A percentile compares a stretch with the other conserved stretches of the same genome.
Conservation (phyloP, 768 basidiomycete genomes). For the Hebeloma cylindrosporum region DNA sequence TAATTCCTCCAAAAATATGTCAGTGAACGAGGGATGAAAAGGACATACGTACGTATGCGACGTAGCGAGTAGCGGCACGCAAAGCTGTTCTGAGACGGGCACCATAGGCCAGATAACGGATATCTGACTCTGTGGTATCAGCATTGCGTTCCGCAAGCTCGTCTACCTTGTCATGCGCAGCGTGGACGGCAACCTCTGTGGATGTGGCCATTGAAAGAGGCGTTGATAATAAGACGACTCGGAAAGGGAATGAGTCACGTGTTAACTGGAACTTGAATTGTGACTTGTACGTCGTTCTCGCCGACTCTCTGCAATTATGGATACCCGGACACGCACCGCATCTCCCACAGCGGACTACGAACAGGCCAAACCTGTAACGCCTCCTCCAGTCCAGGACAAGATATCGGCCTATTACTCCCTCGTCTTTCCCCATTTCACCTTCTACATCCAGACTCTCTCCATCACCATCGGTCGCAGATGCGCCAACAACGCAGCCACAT, state of each 20-base stretch:
- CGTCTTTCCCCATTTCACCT: slow-evolving; percentile 91
- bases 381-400: slow-evolving; percentile 59
- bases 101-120: slow-evolving; percentile 76
- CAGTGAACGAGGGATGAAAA: background rate
- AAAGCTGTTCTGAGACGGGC: slow-evolving; percentile 76
- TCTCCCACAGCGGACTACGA: slow-evolving; percentile 32
- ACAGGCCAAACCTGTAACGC: slow-evolving; percentile 27
- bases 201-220: slow-evolving; percentile 31
- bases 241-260: slow-evolving; percentile 28
- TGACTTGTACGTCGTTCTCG: slow-evolving; percentile 25
- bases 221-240: slow-evolving; percentile 4
- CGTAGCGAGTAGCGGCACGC: slow-evolving; percentile 65
- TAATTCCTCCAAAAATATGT: slow-evolving; percentile 19
- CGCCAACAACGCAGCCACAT: slow-evolving; percentile 52
- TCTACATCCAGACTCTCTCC: slow-evolving; percentile 93
- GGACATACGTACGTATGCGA: slow-evolving; percentile 70
- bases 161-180: slow-evolving; percentile 50
- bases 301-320: slow-evolving; percentile 33
- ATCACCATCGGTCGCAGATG: slow-evolving; percentile 94
- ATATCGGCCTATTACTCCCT: slow-evolving; percentile 93
- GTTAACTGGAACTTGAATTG: slow-evolving; percentile 21
- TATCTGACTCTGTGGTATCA: slow-evolving; percentile 64
- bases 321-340: slow-evolving; percentile 43
- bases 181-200: slow-evolving; percentile 36
- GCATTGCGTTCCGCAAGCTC: slow-evolving; percentile 62